phyloP scores from a whole-genome alignment of 176 grass and related monocot species.

The Phragmites australis region DNA sequence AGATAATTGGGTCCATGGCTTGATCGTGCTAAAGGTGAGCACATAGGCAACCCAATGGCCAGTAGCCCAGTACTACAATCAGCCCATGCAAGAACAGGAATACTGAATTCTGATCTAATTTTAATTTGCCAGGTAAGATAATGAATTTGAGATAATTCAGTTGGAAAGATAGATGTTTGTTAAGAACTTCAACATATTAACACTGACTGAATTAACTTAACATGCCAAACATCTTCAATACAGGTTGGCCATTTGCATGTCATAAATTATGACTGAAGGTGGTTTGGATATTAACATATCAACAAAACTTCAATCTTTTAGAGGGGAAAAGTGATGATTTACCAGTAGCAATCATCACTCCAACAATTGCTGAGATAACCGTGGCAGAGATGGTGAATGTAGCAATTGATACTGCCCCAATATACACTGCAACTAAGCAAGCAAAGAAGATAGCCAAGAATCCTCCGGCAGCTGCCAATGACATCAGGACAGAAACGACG shows the following conservation, averaged over 20 bases:
- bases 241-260: not conserved
- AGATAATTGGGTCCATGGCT: not conserved
- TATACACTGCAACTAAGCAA: conserved; percentile 70
- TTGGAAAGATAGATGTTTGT: not conserved
- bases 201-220: not conserved
- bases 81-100: not conserved
- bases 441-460: conserved; percentile 90
- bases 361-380: conserved; percentile 64
- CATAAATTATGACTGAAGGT: not conserved
- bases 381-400: conserved; percentile 59
- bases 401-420: conserved; percentile 69
- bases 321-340: not conserved
- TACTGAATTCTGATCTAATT: conserved; percentile 13
- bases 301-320: not conserved
- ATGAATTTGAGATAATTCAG: not conserved
- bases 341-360: conserved; percentile 69
- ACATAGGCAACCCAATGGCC: not conserved
- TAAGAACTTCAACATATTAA: not conserved
- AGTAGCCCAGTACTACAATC: not conserved
- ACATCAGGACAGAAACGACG: conserved; percentile 74
- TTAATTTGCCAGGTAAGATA: not conserved
- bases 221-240: not conserved
- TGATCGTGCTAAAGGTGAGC: not conserved
- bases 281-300: not conserved
- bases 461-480: conserved; percentile 76